A percentile compares a stretch with the other conserved stretches of the same genome.
Conservation (phyloP, 1,139 yeast genomes). For the Debaryomyces udenii region DNA sequence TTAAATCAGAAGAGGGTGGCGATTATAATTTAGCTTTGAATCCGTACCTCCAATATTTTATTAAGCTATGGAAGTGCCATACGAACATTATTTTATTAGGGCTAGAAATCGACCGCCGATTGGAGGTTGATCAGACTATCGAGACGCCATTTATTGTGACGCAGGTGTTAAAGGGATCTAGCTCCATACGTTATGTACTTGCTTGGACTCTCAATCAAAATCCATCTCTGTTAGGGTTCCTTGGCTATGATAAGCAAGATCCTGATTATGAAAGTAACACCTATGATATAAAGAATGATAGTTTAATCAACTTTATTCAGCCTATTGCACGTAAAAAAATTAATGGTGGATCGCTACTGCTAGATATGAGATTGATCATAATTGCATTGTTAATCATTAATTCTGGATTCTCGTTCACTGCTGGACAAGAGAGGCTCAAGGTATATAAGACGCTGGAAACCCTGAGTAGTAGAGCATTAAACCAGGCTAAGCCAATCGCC, state of each 20-base stretch:
- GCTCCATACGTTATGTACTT: slow-evolving; percentile 62
- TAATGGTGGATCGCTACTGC: slow-evolving; percentile 57
- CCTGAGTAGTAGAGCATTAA: slow-evolving; percentile 21
- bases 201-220: slow-evolving; percentile 61
- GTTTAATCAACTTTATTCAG: slow-evolving; percentile 57
- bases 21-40: slow-evolving; percentile 48
- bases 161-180: slow-evolving; percentile 60
- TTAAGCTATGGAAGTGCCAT: slow-evolving; percentile 66
- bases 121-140: slow-evolving; percentile 49
- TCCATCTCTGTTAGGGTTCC: slow-evolving; percentile 28
- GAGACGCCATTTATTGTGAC: slow-evolving; percentile 55
- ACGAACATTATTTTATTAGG: slow-evolving; percentile 60
- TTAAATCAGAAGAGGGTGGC: slow-evolving; percentile 30
- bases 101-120: slow-evolving; percentile 62
- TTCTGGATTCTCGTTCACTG: slow-evolving; percentile 26
- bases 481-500: slow-evolving; percentile 27
- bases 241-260: slow-evolving; percentile 18
- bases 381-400: slow-evolving; percentile 32
- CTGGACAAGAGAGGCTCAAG: slow-evolving; percentile 17
- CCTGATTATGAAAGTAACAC: slow-evolving; percentile 24
- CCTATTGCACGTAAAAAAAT: slow-evolving; percentile 62
- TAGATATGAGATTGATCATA: slow-evolving; percentile 51
- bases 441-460: slow-evolving; percentile 16
- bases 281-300: slow-evolving; percentile 58
- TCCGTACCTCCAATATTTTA: slow-evolving; percentile 60